Conservation (phyloP, 2,329 filamentous ascomycete genomes). For the Colletotrichum limetticola region DNA sequence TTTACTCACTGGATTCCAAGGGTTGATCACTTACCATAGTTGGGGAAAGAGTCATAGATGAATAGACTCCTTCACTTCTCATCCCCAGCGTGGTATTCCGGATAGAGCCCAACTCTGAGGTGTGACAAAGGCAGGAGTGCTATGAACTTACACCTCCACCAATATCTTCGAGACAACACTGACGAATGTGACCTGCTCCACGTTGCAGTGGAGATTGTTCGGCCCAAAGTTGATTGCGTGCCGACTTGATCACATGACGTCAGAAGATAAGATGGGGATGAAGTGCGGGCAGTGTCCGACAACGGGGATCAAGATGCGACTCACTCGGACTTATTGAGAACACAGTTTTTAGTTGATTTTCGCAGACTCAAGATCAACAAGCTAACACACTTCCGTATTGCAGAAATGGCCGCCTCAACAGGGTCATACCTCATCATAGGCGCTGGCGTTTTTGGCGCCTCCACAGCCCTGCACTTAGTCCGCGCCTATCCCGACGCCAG, state of each 20-base stretch:
- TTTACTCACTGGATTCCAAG: background rate
- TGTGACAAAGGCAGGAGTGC: background rate
- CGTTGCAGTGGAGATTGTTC: background rate
- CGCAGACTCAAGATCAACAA: background rate
- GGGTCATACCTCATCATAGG: conserved; percentile 55
- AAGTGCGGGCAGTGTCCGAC: conserved; percentile 17
- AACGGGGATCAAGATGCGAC: background rate
- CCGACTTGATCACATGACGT: conserved; percentile 22
- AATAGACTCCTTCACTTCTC: too few relatives aligned
- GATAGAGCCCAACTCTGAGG: too few relatives aligned
- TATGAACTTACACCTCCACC: too few relatives aligned
- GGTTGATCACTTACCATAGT: background rate
- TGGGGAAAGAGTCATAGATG: too few relatives aligned
- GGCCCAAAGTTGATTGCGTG: conserved; percentile 8
- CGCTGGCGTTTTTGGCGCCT: conserved; percentile 61
- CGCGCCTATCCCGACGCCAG: conserved; percentile 29
- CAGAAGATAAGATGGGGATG: conserved; percentile 20
- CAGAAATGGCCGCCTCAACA: background rate
- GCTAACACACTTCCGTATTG: background rate
- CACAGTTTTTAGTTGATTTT: background rate
- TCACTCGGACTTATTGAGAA: background rate
- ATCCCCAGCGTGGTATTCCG: too few relatives aligned
- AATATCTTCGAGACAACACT: background rate
- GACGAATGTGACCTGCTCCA: background rate
- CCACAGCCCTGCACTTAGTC: conserved; percentile 60